Conservation (phyloP, 202 grass and related monocot species). For the Setaria italica region DNA sequence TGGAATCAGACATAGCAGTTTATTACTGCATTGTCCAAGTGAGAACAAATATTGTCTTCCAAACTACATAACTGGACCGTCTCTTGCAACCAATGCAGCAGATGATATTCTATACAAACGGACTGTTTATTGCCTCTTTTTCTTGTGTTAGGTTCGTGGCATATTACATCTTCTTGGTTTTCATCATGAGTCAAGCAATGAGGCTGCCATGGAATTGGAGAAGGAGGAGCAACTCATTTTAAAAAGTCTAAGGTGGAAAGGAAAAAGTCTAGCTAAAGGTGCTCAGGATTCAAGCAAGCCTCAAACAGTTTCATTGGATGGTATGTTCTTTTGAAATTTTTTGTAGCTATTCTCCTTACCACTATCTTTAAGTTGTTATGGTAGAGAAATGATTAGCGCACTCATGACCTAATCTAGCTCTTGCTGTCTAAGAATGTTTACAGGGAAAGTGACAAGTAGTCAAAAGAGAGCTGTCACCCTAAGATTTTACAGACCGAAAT, state of each 20-base stretch:
- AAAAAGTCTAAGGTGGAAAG: conserved; percentile 89
- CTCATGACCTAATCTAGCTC: conserved; percentile 43
- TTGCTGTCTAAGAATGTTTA: conserved; percentile 75
- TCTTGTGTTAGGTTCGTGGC: conserved; percentile 75
- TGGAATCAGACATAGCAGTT: background rate
- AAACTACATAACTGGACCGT: conserved; percentile 1
- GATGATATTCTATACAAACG: background rate
- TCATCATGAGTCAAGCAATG: conserved; percentile 67
- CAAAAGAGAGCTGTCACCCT: conserved; percentile 68
- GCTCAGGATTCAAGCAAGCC: conserved; percentile 46
- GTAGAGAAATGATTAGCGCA: conserved; percentile 38
- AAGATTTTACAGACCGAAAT: conserved; percentile 96
- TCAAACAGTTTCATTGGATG: conserved; percentile 62
- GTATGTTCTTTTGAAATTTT: conserved; percentile 51
- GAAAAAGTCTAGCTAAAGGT: conserved; percentile 62
- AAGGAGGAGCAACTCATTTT: conserved; percentile 84
- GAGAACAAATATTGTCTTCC: background rate
- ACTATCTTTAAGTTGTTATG: conserved; percentile 28
- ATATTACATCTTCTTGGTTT: conserved; percentile 92
- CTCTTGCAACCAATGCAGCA: background rate
- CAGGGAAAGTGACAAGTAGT: conserved; percentile 65
- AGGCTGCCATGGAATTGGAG: conserved; percentile 78
- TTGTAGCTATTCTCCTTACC: conserved; percentile 18
- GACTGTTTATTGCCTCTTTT: conserved; percentile 3
- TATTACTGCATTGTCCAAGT: background rate